Percentiles rank a stretch among this genome's conserved stretches.
Evolutionary conservation across 768 basidiomycete genomes (phyloP).

Genomic region (Boletus reticulatus): DNA sequence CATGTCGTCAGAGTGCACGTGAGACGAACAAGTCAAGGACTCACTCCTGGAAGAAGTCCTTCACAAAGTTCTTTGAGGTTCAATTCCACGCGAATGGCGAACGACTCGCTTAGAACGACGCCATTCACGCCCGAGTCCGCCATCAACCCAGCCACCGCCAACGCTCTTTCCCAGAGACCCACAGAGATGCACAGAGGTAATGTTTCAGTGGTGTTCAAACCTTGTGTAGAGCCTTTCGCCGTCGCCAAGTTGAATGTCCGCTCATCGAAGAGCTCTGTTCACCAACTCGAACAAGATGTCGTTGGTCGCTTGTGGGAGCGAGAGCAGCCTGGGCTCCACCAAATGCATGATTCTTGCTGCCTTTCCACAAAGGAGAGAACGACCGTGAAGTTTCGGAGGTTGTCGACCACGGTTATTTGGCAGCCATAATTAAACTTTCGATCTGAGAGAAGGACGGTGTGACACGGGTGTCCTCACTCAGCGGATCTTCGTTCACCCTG

Average conservation of each 20-base stretch:
- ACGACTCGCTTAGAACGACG: background rate
- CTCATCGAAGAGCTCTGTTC: background rate
- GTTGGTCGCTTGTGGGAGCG: background rate
- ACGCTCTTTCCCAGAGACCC: constrained; percentile 3
- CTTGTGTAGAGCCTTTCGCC: no score
- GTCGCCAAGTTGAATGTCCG: no score
- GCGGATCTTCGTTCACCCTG: no score
- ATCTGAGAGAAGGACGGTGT: no score
- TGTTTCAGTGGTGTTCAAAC: no score
- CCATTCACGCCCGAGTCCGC: constrained; percentile 1
- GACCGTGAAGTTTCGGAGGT: no score
- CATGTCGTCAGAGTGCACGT: background rate
- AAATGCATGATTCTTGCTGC: background rate
- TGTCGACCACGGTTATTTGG: no score
- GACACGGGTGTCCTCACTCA: no score
- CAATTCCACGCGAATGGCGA: background rate
- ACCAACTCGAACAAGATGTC: background rate
- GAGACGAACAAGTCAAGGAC: background rate
- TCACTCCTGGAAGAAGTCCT: background rate
- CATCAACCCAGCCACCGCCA: background rate
- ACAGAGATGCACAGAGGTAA: constrained; percentile 4
- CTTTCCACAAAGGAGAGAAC: background rate
- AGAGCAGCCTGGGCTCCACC: background rate
- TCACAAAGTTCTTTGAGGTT: constrained; percentile 1
- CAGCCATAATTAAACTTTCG: no score